Percentiles rank a stretch among this genome's conserved stretches.
phyloP scores from a whole-genome alignment of 2,329 filamentous ascomycete genomes.

The Paecilomyces dactylethromorphus region DNA sequence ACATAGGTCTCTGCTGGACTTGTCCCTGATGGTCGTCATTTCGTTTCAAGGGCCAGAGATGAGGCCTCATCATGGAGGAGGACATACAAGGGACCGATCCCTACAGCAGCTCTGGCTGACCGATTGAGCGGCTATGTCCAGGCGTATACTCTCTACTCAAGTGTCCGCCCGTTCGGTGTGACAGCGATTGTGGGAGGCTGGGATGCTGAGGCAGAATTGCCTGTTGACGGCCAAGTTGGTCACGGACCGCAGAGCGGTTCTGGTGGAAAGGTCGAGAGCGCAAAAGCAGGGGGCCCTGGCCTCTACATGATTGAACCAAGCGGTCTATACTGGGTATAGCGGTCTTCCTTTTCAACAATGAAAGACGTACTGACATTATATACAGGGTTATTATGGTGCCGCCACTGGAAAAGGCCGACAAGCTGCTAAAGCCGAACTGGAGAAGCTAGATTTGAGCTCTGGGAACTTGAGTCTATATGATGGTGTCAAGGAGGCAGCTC shows the following conservation, averaged over 20 bases:
- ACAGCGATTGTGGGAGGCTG: conserved; percentile 90
- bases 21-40: conserved; percentile 90
- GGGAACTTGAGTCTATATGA: conserved; percentile 73
- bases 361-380: conserved; percentile 15
- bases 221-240: conserved; percentile 87
- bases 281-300: conserved; percentile 78
- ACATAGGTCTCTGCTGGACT: conserved; percentile 84
- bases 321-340: conserved; percentile 78
- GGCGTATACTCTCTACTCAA: conserved; percentile 95
- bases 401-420: conserved; percentile 96
- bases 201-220: conserved; percentile 79
- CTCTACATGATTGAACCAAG: conserved; percentile 99
- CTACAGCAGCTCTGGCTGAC: conserved; percentile 77
- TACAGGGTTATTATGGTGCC: conserved; percentile 86
- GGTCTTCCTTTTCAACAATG: not conserved
- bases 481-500: conserved; percentile 89
- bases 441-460: conserved; percentile 86
- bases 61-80: conserved; percentile 87
- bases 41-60: conserved; percentile 87
- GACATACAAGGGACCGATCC: conserved; percentile 91
- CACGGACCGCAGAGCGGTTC: conserved; percentile 69
- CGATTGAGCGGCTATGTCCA: conserved; percentile 95
- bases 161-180: conserved; percentile 92
- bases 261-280: conserved; percentile 72
- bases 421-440: conserved; percentile 93